These are phyloP conservation scores for Fusarium algeriense DNA, from an alignment of 2,329 filamentous ascomycete species.

Conservation along the genomic window DNA sequence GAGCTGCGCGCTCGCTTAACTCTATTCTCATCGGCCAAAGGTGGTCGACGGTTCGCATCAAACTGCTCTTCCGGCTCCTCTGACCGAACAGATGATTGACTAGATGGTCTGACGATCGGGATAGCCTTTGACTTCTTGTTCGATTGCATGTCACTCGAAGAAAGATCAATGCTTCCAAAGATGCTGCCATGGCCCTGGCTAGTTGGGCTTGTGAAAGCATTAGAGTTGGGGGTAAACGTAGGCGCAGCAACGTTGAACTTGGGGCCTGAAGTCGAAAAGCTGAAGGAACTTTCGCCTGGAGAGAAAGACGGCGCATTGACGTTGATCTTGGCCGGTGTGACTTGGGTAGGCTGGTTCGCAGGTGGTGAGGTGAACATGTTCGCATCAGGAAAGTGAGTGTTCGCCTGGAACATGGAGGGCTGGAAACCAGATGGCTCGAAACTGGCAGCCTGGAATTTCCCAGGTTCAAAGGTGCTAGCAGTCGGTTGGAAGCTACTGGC, in stretches of 20 bases:
- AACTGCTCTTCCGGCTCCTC: constrained; percentile 42
- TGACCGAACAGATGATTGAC: constrained; percentile 56
- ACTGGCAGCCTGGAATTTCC: constrained; percentile 19
- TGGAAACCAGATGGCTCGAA: constrained; percentile 51
- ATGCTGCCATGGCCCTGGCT: constrained; percentile 65
- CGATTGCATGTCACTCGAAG: constrained; percentile 72
- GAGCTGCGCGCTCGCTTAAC: constrained; percentile 79
- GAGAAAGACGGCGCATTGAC: constrained; percentile 78
- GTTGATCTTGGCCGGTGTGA: constrained; percentile 68
- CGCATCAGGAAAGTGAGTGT: constrained; percentile 19
- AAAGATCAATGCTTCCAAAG: constrained; percentile 77
- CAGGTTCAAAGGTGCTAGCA: constrained; percentile 25
- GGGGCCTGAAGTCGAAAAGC: constrained; percentile 73
- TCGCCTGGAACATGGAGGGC: constrained; percentile 61
- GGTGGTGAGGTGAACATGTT: constrained; percentile 40
- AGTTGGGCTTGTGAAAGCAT: constrained; percentile 61
- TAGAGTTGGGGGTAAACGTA: constrained; percentile 75
- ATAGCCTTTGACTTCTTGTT: constrained; percentile 84
- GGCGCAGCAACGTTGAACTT: constrained; percentile 83
- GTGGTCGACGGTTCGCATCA: constrained; percentile 67
- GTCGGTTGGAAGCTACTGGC: constrained; percentile 5
- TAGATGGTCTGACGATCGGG: constrained; percentile 79
- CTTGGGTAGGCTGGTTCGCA: constrained; percentile 27
- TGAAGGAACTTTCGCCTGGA: constrained; percentile 74
- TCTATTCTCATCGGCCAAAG: constrained; percentile 73